A percentile compares a stretch with the other conserved stretches of the same genome.
Conservation (phyloP, 75 land plant genomes). For the Pinus tabuliformis region DNA sequence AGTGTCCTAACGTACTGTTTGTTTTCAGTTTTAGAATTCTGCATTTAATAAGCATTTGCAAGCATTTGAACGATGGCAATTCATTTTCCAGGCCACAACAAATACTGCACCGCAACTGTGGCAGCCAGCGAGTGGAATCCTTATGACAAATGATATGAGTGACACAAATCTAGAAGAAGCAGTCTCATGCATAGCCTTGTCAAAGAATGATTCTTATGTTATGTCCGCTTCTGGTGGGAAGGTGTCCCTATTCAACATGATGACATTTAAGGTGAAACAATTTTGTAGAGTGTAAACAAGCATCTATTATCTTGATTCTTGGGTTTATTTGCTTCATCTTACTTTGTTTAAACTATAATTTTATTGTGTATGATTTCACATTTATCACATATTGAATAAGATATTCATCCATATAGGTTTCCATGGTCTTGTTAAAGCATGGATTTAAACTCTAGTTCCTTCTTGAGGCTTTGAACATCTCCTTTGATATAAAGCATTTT, state of each 20-base stretch:
- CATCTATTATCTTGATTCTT: no score
- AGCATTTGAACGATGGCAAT: no score
- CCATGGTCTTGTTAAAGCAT: no score
- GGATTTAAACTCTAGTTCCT: not conserved
- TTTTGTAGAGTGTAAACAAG: no score
- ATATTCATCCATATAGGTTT: no score
- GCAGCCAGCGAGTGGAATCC: constrained; percentile 70
- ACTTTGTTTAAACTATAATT: no score
- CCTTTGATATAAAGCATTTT: not conserved
- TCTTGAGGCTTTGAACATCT: not conserved
- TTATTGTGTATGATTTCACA: no score
- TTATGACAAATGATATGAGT: constrained; percentile 71
- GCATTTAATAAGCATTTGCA: no score
- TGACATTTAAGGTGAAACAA: constrained; percentile 67
- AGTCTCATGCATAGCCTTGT: constrained; percentile 71
- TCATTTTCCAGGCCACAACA: constrained; percentile 52
- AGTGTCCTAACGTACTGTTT: no score
- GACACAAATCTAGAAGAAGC: constrained; percentile 68
- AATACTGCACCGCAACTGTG: constrained; percentile 57
- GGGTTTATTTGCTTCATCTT: no score
- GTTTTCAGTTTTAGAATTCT: no score
- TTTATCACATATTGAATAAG: no score
- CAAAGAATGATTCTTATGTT: constrained; percentile 84
- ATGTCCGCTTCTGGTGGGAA: constrained; percentile 90
- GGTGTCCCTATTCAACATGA: constrained; percentile 81